phyloP scores from a whole-genome alignment of 345 rosid genomes.

The Sonneratia caseolaris region DNA sequence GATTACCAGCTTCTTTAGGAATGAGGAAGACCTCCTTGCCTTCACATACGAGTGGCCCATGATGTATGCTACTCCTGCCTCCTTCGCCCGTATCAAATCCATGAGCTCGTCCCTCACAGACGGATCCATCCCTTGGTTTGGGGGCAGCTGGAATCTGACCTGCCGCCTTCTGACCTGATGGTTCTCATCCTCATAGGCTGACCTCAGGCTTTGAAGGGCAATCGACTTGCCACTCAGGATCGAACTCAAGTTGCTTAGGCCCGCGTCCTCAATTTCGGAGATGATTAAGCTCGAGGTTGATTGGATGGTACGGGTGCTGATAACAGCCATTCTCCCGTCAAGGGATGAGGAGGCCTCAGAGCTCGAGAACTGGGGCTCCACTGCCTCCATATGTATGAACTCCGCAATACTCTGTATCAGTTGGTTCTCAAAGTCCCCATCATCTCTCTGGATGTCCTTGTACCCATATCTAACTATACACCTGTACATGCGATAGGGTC shows the following conservation, averaged over 20 bases:
- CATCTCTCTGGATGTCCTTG: slow-evolving; percentile 79
- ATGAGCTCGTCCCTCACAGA: slow-evolving; percentile 69
- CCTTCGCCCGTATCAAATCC: slow-evolving; percentile 78
- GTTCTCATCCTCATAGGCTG: slow-evolving; percentile 64
- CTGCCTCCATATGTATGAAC: slow-evolving; percentile 94
- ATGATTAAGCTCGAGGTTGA: slow-evolving; percentile 41
- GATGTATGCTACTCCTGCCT: slow-evolving; percentile 78
- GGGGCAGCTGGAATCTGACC: slow-evolving; percentile 54
- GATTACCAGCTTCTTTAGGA: slow-evolving; percentile 58
- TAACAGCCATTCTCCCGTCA: slow-evolving; percentile 93
- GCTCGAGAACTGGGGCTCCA: slow-evolving; percentile 40
- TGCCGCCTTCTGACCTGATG: slow-evolving; percentile 43
- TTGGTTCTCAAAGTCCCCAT: slow-evolving; percentile 71
- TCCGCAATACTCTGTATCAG: slow-evolving; percentile 87
- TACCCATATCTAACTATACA: slow-evolving; percentile 94
- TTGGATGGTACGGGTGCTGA: slow-evolving; percentile 50
- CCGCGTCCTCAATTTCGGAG: slow-evolving; percentile 43
- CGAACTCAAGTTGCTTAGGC: slow-evolving; percentile 18
- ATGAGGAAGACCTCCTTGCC: slow-evolving; percentile 61
- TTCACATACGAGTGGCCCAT: slow-evolving; percentile 87
- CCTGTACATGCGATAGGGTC: slow-evolving; percentile 89
- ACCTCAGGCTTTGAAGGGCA: slow-evolving; percentile 56
- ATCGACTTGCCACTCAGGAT: slow-evolving; percentile 65
- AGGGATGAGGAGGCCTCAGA: slow-evolving; percentile 53
- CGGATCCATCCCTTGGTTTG: slow-evolving; percentile 53